These are phyloP conservation scores for Candida germanica DNA, from an alignment of 805 yeast species.

Conservation along the genomic window DNA sequence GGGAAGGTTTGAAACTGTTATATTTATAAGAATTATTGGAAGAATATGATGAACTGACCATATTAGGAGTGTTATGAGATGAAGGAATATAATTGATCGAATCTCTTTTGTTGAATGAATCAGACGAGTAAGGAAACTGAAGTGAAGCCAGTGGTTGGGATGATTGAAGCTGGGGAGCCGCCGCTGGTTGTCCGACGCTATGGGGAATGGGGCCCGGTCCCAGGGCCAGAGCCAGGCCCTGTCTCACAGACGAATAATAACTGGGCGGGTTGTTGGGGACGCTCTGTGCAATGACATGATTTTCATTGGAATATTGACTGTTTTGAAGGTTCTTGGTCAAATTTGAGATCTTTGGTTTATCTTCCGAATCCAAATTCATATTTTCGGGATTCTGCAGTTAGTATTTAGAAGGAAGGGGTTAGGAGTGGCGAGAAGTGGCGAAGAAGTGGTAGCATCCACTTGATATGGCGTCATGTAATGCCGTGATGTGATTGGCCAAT, in stretches of 20 bases:
- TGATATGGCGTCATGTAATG: too few species aligned
- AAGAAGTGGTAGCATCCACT: too few species aligned
- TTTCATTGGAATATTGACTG: neutral
- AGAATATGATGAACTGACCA: conserved; percentile 41
- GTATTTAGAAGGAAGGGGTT: too few species aligned
- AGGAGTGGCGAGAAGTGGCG: too few species aligned
- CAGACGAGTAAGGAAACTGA: conserved; percentile 7
- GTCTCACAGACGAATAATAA: conserved; percentile 9
- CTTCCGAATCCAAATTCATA: conserved; percentile 9
- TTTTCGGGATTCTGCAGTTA: neutral
- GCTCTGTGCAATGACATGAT: conserved; percentile 6
- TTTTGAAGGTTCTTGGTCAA: conserved; percentile 29
- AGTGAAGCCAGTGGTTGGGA: neutral
- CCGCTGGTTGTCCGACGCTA: neutral
- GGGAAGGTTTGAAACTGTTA: conserved; percentile 18
- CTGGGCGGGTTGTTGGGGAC: conserved; percentile 14
- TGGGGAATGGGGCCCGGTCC: neutral
- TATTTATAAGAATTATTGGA: conserved; percentile 33
- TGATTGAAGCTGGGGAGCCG: neutral
- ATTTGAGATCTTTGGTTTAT: conserved; percentile 21
- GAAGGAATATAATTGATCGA: conserved; percentile 35
- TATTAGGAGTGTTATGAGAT: conserved; percentile 42
- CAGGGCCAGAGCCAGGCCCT: neutral
- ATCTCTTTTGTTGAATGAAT: conserved; percentile 12
- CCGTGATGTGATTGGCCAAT: too few species aligned